Evolutionary conservation across 2,329 filamentous ascomycete genomes (phyloP).

Genomic region (Hypoxylon sp.): DNA sequence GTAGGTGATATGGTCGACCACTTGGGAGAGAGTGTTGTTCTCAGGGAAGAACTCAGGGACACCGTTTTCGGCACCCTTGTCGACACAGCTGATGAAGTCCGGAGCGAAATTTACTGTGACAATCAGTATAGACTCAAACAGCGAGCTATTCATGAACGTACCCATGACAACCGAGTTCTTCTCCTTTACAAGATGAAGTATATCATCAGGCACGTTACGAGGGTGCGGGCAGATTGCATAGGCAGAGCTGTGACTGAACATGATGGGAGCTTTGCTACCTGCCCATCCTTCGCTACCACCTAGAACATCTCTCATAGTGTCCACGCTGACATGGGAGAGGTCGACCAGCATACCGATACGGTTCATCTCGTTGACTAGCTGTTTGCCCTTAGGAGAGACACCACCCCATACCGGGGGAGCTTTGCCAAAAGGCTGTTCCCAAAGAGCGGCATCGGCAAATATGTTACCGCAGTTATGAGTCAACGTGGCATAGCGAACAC

Average conservation of each 20-base stretch:
- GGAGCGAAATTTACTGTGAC: conserved; percentile 80
- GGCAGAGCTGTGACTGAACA: conserved; percentile 90
- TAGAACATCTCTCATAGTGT: conserved; percentile 89
- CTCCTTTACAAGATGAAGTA: conserved; percentile 80
- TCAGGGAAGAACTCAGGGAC: conserved; percentile 75
- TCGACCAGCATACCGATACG: conserved; percentile 95
- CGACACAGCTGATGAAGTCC: conserved; percentile 82
- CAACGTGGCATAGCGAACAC: conserved; percentile 88
- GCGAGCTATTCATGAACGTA: conserved; percentile 34
- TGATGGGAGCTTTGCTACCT: conserved; percentile 83
- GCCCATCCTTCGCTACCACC: conserved; percentile 72
- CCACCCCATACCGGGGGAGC: conserved; percentile 76
- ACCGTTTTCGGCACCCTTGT: conserved; percentile 69
- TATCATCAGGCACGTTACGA: conserved; percentile 88
- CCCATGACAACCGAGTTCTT: conserved; percentile 83
- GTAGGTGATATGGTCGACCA: conserved; percentile 83
- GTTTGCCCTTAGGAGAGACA: conserved; percentile 76
- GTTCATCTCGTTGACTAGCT: conserved; percentile 90
- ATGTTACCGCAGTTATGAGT: conserved; percentile 95
- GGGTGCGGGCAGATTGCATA: conserved; percentile 87
- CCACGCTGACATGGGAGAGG: conserved; percentile 79
- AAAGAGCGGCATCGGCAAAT: conserved; percentile 86
- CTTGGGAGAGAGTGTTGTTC: conserved; percentile 81
- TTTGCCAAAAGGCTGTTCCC: conserved; percentile 64
- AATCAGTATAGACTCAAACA: conserved; percentile 13